phyloP scores from a whole-genome alignment of 495 filamentous ascomycete genomes.

The Penicillium taxi region DNA sequence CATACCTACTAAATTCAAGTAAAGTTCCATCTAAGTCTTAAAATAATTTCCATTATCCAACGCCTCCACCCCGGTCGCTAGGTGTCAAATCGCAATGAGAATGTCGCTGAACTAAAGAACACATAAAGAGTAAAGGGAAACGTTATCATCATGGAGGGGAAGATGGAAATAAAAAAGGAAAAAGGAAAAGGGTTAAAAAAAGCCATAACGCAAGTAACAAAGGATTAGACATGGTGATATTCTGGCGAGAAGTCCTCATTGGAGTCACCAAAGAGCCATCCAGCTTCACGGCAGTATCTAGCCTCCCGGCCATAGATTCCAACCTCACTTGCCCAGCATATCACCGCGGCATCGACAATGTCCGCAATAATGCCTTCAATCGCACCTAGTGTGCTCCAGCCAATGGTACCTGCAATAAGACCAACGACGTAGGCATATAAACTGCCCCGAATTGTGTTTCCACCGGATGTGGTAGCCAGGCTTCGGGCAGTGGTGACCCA shows the following conservation, averaged over 20 bases:
- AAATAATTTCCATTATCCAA: background rate
- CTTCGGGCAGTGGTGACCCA: constrained; percentile 90
- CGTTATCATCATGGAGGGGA: background rate
- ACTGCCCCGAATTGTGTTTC: constrained; percentile 62
- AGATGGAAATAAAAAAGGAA: constrained; percentile 3
- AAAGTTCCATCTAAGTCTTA: no score
- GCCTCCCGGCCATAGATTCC: constrained; percentile 60
- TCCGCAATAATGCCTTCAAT: constrained; percentile 90
- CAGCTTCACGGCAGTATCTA: constrained; percentile 79
- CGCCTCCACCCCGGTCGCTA: constrained; percentile 5
- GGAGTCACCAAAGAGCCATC: constrained; percentile 64
- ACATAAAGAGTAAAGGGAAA: background rate
- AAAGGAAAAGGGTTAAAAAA: background rate
- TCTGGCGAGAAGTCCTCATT: constrained; percentile 9
- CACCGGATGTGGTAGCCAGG: constrained; percentile 46
- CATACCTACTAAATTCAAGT: background rate
- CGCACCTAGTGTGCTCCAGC: constrained; percentile 90
- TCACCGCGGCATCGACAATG: constrained; percentile 82
- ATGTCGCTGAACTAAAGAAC: constrained; percentile 4
- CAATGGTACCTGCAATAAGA: constrained; percentile 82
- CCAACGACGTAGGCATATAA: constrained; percentile 93
- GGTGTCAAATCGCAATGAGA: background rate
- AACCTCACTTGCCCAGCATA: constrained; percentile 90
- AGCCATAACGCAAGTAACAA: background rate
- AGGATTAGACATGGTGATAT: constrained; percentile 15